A percentile compares a stretch with the other conserved stretches of the same genome.
phyloP scores from a whole-genome alignment of 306 rosid genomes.

The Datisca glomerata region DNA sequence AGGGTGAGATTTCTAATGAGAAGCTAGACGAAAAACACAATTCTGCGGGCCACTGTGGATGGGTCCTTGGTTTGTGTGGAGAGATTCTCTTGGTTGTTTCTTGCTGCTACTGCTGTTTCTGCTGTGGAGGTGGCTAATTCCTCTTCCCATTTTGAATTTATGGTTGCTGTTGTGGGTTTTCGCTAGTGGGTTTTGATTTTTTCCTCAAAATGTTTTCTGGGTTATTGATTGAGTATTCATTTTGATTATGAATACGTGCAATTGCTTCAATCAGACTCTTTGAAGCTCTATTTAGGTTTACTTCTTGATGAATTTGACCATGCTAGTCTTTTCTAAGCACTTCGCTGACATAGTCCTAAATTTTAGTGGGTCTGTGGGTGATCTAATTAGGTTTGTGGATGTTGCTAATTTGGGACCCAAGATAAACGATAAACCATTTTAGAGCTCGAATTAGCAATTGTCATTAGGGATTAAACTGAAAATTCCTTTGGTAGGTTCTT shows the following conservation, averaged over 20 bases:
- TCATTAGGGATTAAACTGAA: too few species aligned
- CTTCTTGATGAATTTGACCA: too few species aligned
- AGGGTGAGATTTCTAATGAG: slow-evolving; percentile 3
- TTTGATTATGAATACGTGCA: not conserved
- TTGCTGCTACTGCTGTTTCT: slow-evolving; percentile 20
- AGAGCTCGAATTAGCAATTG: too few species aligned
- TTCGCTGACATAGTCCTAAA: too few species aligned
- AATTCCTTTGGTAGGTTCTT: too few species aligned
- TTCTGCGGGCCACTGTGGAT: slow-evolving; percentile 2
- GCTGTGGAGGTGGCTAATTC: slow-evolving; percentile 25
- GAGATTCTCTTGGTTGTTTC: slow-evolving; percentile 13
- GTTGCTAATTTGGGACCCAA: too few species aligned
- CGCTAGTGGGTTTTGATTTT: not conserved
- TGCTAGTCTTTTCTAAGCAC: too few species aligned
- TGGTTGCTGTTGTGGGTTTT: not conserved
- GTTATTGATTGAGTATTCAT: not conserved
- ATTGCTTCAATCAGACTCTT: not conserved
- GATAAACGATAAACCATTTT: too few species aligned
- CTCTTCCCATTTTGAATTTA: not conserved
- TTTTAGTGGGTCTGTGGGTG: too few species aligned
- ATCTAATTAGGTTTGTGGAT: too few species aligned
- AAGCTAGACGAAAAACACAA: not conserved
- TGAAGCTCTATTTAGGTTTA: not conserved
- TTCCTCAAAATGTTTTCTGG: not conserved
- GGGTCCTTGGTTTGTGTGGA: not conserved